Percentiles rank a stretch among this genome's conserved stretches.
Conservation (phyloP, 1,284 basidiomycete genomes). For the Ceratobasidium sp. region DNA sequence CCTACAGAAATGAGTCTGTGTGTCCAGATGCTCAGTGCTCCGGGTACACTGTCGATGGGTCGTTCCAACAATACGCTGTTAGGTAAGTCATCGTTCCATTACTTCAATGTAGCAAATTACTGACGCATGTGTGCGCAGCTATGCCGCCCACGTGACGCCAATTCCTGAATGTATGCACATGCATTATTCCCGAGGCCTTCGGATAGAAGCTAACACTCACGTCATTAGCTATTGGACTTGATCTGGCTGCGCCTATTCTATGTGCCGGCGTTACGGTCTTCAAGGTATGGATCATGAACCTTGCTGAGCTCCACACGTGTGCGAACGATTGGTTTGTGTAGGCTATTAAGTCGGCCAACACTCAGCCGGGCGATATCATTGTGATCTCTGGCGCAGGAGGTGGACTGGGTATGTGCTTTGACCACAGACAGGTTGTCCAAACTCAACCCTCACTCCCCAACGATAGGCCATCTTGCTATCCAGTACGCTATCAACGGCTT, state of each 20-base stretch:
- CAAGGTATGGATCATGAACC: constrained; percentile 7
- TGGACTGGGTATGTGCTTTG: constrained; percentile 50
- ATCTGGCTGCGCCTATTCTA: constrained; percentile 23
- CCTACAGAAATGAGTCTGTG: constrained; percentile 52
- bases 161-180: constrained; percentile 14
- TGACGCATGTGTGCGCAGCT: constrained; percentile 48
- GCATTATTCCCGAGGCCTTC: constrained; percentile 33
- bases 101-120: not conserved
- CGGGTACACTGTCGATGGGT: constrained; percentile 81
- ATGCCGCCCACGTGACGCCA: constrained; percentile 25
- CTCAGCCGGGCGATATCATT: constrained; percentile 80
- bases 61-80: constrained; percentile 81
- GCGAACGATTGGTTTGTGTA: constrained; percentile 58
- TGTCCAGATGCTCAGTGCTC: constrained; percentile 68
- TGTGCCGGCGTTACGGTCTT: constrained; percentile 67
- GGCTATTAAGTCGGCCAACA: constrained; percentile 76
- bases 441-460: constrained; percentile 23
- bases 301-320: not conserved
- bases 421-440: not conserved
- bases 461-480: constrained; percentile 58
- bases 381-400: constrained; percentile 81
- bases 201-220: constrained; percentile 54
- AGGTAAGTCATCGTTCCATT: constrained; percentile 47
- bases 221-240: constrained; percentile 43
- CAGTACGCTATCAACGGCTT: constrained; percentile 74